A percentile compares a stretch with the other conserved stretches of the same genome.
Conservation (phyloP, 1,284 basidiomycete genomes). For the Filobasidium uniguttulatum region DNA sequence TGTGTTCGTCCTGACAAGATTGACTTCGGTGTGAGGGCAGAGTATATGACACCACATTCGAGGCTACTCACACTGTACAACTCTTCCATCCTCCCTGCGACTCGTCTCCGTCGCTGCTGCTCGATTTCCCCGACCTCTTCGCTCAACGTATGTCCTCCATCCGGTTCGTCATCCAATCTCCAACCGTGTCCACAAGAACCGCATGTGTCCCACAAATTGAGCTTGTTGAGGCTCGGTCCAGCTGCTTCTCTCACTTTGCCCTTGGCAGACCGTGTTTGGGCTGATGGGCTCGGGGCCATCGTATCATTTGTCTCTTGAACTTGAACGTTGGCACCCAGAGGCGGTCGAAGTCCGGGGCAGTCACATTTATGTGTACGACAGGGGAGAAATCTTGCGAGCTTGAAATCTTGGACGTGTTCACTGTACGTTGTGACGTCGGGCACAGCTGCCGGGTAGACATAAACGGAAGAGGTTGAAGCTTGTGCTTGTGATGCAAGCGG, state of each 20-base stretch:
- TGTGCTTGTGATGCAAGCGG: not conserved
- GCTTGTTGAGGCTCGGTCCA: slow-evolving; percentile 22
- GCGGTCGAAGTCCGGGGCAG: slow-evolving; percentile 50
- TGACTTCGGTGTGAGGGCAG: not conserved
- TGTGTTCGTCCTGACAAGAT: slow-evolving; percentile 50
- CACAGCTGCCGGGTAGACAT: not conserved
- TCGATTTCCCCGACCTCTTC: slow-evolving; percentile 29
- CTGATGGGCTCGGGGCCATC: too few species aligned
- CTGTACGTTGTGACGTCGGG: not conserved
- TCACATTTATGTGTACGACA: slow-evolving; percentile 40
- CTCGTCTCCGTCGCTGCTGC: slow-evolving; percentile 48
- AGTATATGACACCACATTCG: not conserved
- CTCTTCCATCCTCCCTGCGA: slow-evolving; percentile 73
- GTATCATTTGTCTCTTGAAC: slow-evolving; percentile 21
- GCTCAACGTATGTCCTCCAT: slow-evolving; percentile 47
- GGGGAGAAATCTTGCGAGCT: slow-evolving; percentile 28
- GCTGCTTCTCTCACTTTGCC: slow-evolving; percentile 16
- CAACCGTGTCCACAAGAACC: slow-evolving; percentile 57
- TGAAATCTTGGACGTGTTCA: slow-evolving; percentile 29
- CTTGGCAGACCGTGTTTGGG: too few species aligned
- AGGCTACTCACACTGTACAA: slow-evolving; percentile 52
- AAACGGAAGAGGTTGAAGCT: not conserved
- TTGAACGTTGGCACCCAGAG: slow-evolving; percentile 45
- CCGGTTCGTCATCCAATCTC: not conserved
- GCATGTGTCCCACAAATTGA: slow-evolving; percentile 50